Percentiles rank a stretch among this genome's conserved stretches.
Conservation (phyloP, 768 basidiomycete genomes). For the Pisolithus sp. region DNA sequence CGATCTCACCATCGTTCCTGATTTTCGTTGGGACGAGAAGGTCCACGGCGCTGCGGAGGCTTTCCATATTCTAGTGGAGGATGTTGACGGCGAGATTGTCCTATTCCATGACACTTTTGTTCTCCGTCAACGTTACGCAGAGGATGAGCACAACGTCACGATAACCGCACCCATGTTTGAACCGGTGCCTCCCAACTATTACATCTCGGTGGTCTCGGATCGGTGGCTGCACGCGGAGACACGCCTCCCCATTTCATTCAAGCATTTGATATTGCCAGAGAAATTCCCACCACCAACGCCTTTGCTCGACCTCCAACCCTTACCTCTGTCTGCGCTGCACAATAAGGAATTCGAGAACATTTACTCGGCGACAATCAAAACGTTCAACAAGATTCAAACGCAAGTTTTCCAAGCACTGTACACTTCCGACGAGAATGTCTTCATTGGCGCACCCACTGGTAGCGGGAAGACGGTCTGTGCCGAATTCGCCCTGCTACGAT, state of each 20-base stretch:
- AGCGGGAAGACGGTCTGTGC: conserved; percentile 97
- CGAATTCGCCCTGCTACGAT: conserved; percentile 88
- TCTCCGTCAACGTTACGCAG: conserved; percentile 85
- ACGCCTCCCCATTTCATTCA: conserved; percentile 92
- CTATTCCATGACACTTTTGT: conserved; percentile 93
- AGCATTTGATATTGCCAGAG: conserved; percentile 94
- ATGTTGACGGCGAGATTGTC: conserved; percentile 94
- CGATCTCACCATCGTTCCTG: conserved; percentile 92
- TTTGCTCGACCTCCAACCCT: conserved; percentile 85
- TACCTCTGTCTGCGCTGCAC: conserved; percentile 87
- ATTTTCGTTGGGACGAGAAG: conserved; percentile 97
- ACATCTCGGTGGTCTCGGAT: conserved; percentile 91
- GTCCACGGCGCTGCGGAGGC: conserved; percentile 84
- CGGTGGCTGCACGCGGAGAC: conserved; percentile 96
- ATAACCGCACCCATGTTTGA: conserved; percentile 96
- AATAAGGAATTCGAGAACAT: conserved; percentile 89
- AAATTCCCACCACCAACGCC: conserved; percentile 93
- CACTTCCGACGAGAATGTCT: conserved; percentile 93
- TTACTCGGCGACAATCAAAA: conserved; percentile 72
- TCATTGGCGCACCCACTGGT: conserved; percentile 94
- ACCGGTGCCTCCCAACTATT: conserved; percentile 97
- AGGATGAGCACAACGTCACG: conserved; percentile 91
- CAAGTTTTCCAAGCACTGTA: conserved; percentile 99
- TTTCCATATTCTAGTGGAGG: conserved; percentile 92
- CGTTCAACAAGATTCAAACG: conserved; percentile 98